Percentiles rank a stretch among this genome's conserved stretches.
phyloP scores from a whole-genome alignment of 2,329 filamentous ascomycete species.

The Aspergillus ustus region DNA sequence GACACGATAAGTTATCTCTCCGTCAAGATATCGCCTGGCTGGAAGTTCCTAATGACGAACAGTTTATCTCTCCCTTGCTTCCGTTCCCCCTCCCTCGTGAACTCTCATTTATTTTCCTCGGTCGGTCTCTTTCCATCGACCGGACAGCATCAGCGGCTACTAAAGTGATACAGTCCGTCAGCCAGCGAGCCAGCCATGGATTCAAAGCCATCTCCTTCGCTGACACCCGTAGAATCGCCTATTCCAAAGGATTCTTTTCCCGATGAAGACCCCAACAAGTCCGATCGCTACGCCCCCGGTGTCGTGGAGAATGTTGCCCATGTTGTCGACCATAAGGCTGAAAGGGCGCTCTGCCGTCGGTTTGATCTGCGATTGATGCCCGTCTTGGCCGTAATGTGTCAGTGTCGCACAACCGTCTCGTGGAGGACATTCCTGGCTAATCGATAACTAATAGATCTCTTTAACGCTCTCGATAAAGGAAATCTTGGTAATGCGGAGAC shows the following conservation, averaged over 20 bases:
- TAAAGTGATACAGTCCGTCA: not conserved
- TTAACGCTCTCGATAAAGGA: constrained; percentile 57
- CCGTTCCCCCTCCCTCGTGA: not conserved
- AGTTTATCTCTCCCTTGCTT: constrained; percentile 20
- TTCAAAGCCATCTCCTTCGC: constrained; percentile 1
- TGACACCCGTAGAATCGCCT: constrained; percentile 14
- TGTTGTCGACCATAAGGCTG: constrained; percentile 51
- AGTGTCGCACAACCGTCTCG: constrained; percentile 13
- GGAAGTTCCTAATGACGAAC: not conserved
- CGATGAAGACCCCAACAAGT: constrained; percentile 21
- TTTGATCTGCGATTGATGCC: constrained; percentile 59
- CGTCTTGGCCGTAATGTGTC: constrained; percentile 62
- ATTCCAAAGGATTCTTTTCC: constrained; percentile 11
- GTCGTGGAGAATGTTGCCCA: constrained; percentile 34
- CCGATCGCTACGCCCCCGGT: constrained; percentile 19
- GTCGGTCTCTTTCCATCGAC: not conserved
- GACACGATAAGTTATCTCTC: constrained; percentile 11
- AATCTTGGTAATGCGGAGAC: constrained; percentile 64
- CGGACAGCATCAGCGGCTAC: not conserved
- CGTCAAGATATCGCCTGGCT: not conserved
- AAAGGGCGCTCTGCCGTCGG: constrained; percentile 57
- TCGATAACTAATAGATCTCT: constrained; percentile 52
- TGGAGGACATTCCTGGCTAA: not conserved
- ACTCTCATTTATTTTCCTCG: not conserved
- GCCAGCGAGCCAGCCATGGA: constrained; percentile 1